These are phyloP conservation scores for Colletotrichum camelliae DNA, from an alignment of 2,329 filamentous ascomycete species.

Conservation along the genomic window DNA sequence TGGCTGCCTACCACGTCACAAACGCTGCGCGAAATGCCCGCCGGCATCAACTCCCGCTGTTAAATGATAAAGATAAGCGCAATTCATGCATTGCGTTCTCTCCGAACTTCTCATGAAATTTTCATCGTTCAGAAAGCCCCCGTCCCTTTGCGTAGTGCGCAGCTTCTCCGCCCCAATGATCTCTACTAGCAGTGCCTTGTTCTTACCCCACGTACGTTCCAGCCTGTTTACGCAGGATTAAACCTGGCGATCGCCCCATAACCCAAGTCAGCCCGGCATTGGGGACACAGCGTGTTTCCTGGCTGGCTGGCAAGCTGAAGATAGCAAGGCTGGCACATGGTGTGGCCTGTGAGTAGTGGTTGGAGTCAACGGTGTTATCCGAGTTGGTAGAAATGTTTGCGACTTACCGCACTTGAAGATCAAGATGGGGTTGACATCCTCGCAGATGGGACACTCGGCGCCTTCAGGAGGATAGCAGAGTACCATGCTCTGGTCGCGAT, in stretches of 20 bases:
- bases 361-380: neutral
- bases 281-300: neutral
- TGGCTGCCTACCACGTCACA: neutral
- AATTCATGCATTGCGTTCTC: neutral
- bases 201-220: neutral
- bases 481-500: neutral
- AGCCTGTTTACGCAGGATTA: neutral
- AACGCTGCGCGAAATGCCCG: neutral
- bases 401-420: neutral
- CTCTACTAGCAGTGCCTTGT: neutral
- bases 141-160: neutral
- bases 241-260: neutral
- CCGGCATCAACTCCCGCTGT: neutral
- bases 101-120: neutral
- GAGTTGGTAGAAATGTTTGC: neutral
- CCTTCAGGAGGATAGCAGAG: neutral
- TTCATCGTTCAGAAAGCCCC: neutral
- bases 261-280: neutral
- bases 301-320: neutral
- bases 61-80: neutral
- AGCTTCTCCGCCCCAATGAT: neutral
- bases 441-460: neutral
- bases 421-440: neutral
- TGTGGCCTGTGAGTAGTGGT: neutral
- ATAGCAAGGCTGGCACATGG: neutral